Evolutionary conservation across 208 protist genomes (phyloP), one percentile per base, ranked within the genome.

Genomic region (Phytomonas sp.): DNA sequence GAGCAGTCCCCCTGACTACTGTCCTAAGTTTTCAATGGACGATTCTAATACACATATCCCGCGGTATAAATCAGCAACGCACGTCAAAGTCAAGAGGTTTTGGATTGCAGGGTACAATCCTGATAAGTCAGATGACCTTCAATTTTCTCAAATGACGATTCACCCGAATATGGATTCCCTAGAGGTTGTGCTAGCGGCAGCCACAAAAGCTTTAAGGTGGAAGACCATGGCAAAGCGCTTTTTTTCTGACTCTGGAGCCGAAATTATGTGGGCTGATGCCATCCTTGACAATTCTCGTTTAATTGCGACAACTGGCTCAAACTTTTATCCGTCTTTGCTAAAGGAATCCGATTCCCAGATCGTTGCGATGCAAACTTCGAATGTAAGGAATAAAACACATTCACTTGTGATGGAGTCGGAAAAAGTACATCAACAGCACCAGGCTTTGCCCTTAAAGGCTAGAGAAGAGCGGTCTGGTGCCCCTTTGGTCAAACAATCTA

Each of bases 231-330:
- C 83, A 29, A 80, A 71, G 32, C 77, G 87, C 10, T 69, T 96
- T 42, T 96, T 92, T 78, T 85, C 81, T 1, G 73, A 70, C 19
- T 67, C 78, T 10, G 91, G 91, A 8, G 29, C 66, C 5, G 91
- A 96, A 66, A 71, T 96, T 29, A 82, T 72, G 60, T 63, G 30
- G 29, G 66, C 76, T 4, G 73, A 81, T 29, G 73, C 45, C 14
- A 78, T 94, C 59, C 63, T 31, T 16, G 77, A 83, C 29, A 83
- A 75, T 30, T 83, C 83, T 68, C 67, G 73, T 12, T 56, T 94
- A 37, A 81, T 96, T 12, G 91, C 76, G 6, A 93, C 85, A 0
- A 66, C 77, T 1, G 88, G 87, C 61, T 72, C 78, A 40, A 63
- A 7, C 0, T 91, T 83, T 49, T 42, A n/a, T 12, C 69, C 70